Evolutionary conservation across 2,329 filamentous ascomycete species (phyloP).

Genomic region (Fusarium clavum): DNA sequence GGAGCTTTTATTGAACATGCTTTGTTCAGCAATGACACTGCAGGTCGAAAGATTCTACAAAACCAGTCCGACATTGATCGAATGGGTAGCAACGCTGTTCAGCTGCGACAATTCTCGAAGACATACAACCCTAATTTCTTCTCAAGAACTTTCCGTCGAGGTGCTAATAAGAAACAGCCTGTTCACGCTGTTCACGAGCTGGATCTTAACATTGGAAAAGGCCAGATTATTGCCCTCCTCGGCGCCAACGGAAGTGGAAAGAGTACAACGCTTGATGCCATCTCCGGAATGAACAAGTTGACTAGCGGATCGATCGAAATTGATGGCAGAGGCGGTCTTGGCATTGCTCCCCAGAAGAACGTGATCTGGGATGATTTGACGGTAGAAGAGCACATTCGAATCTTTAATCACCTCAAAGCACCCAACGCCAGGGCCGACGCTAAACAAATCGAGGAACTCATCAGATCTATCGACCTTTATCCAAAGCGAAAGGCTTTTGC

Average conservation of each 20-base stretch:
- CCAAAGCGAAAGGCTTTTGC: conserved; percentile 78
- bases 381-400: conserved; percentile 83
- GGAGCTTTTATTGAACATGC: conserved; percentile 79
- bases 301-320: conserved; percentile 82
- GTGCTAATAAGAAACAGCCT: conserved; percentile 61
- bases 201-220: conserved; percentile 76
- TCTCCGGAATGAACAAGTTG: conserved; percentile 83
- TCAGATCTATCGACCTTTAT: conserved; percentile 78
- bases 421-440: conserved; percentile 65
- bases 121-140: conserved; percentile 76
- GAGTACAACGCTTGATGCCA: conserved; percentile 87
- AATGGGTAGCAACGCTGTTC: conserved; percentile 67
- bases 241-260: conserved; percentile 94
- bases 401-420: conserved; percentile 87
- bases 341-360: conserved; percentile 92
- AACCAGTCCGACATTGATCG: conserved; percentile 44
- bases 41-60: conserved; percentile 65
- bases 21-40: conserved; percentile 79
- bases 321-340: conserved; percentile 81
- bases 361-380: conserved; percentile 92
- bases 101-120: conserved; percentile 80
- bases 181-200: conserved; percentile 84
- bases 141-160: conserved; percentile 62
- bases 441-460: conserved; percentile 70
- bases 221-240: conserved; percentile 86